A percentile compares a stretch with the other conserved stretches of the same genome.
Evolutionary conservation across 805 yeast genomes (phyloP).

Genomic region (Saccharomycopsis fodiens): DNA sequence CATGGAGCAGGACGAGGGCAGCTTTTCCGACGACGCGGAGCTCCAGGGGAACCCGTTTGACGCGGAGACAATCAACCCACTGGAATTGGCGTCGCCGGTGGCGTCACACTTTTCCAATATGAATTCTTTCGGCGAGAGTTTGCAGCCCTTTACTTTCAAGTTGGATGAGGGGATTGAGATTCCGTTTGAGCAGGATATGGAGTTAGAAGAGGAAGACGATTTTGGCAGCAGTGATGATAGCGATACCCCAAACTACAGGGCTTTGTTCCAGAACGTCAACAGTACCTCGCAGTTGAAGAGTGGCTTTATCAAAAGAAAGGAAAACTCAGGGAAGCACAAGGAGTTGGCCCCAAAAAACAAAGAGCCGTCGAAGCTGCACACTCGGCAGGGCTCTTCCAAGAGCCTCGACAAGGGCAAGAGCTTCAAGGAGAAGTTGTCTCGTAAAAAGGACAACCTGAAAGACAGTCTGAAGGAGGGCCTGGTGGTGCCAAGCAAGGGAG

Average conservation of each 20-base stretch:
- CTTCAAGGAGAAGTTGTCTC: conserved; percentile 7
- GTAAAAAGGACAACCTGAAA: conserved; percentile 2
- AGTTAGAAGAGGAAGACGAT: conserved; percentile 1
- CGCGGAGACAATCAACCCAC: neutral
- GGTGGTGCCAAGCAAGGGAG: neutral
- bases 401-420: no score
- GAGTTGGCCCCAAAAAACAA: no score
- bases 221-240: conserved; percentile 2
- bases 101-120: neutral
- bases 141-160: conserved; percentile 9
- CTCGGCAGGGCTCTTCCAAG: no score
- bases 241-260: conserved; percentile 27
- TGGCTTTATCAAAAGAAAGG: no score
- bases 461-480: no score
- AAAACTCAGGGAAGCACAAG: no score
- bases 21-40: no score
- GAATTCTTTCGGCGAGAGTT: conserved; percentile 2
- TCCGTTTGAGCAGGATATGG: conserved; percentile 5
- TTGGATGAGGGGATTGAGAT: conserved; percentile 9
- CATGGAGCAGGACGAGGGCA: conserved; percentile 8
- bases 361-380: no score
- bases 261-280: conserved; percentile 23
- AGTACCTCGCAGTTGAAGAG: no score
- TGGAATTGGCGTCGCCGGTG: neutral
- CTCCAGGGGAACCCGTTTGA: conserved; percentile 13